Evolutionary conservation across 2,329 filamentous ascomycete species (phyloP).

Genomic region (Fusarium protoensiforme): DNA sequence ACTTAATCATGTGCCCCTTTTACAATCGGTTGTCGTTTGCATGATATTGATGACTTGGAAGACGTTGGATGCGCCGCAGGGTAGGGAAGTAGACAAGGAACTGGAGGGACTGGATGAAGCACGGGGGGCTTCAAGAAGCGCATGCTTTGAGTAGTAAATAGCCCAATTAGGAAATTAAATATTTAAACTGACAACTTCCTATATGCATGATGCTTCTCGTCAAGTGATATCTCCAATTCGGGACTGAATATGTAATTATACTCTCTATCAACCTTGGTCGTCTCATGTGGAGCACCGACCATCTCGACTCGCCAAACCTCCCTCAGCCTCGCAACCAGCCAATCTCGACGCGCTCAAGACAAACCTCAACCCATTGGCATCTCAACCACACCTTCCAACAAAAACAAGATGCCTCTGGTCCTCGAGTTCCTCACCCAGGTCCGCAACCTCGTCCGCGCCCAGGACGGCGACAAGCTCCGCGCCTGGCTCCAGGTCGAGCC

Average conservation of each 20-base stretch:
- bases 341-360: background rate
- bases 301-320: conserved; percentile 13
- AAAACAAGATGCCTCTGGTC: conserved; percentile 67
- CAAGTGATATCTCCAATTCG: background rate
- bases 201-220: background rate
- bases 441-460: conserved; percentile 63
- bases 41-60: background rate
- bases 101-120: background rate
- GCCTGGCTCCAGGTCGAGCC: conserved; percentile 82
- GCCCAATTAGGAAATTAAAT: background rate
- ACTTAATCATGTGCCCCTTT: background rate
- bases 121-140: background rate
- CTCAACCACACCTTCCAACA: background rate
- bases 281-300: conserved; percentile 33
- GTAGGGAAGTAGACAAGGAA: background rate
- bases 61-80: background rate
- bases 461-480: conserved; percentile 73
- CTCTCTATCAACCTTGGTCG: background rate
- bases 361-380: conserved; percentile 15
- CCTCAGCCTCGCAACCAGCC: background rate
- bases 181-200: background rate
- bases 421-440: conserved; percentile 76
- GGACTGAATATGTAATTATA: background rate
- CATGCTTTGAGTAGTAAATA: background rate
- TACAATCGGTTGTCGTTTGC: background rate